A percentile compares a stretch with the other conserved stretches of the same genome.
These are phyloP conservation scores for Globisporangium splendens DNA, from an alignment of 352 stramenopile genomes.

Conservation along the genomic window DNA sequence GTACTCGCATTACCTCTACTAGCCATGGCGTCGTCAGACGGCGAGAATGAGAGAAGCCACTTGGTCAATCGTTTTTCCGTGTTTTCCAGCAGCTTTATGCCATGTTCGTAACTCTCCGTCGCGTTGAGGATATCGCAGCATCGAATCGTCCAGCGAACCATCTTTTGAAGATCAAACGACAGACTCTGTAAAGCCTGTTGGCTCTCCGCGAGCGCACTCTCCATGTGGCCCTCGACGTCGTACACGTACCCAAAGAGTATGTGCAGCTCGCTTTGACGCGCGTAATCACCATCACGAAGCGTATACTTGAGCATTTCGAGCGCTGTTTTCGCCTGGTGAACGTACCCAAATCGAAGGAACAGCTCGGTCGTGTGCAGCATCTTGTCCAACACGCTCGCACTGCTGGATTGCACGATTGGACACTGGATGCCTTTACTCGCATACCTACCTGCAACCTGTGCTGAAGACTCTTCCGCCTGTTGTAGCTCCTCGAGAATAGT, in stretches of 20 bases:
- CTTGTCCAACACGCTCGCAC: conserved; percentile 28
- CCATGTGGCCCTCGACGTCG: conserved; percentile 31
- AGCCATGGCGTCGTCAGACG: background rate
- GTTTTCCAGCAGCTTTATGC: conserved; percentile 12
- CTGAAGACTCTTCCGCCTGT: background rate
- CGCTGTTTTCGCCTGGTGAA: conserved; percentile 53
- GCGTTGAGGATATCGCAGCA: conserved; percentile 18
- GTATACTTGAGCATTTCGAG: conserved; percentile 33
- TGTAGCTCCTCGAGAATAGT: conserved; percentile 47
- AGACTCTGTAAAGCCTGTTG: conserved; percentile 16
- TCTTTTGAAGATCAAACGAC: conserved; percentile 23
- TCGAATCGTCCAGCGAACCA: conserved; percentile 30
- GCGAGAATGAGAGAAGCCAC: conserved; percentile 5
- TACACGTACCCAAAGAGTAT: conserved; percentile 23
- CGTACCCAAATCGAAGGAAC: conserved; percentile 48
- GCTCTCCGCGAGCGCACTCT: conserved; percentile 18
- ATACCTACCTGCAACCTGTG: background rate
- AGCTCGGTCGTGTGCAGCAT: conserved; percentile 21
- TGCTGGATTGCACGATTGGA: conserved; percentile 7
- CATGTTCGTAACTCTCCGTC: conserved; percentile 10
- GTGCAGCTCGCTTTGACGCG: conserved; percentile 4
- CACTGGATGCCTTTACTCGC: conserved; percentile 9
- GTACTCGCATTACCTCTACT: background rate
- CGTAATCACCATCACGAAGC: conserved; percentile 1
- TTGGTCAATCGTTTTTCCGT: conserved; percentile 22